Evolutionary conservation across 176 grass and related monocot species (phyloP).

Genomic region (Hordeum vulgare): DNA sequence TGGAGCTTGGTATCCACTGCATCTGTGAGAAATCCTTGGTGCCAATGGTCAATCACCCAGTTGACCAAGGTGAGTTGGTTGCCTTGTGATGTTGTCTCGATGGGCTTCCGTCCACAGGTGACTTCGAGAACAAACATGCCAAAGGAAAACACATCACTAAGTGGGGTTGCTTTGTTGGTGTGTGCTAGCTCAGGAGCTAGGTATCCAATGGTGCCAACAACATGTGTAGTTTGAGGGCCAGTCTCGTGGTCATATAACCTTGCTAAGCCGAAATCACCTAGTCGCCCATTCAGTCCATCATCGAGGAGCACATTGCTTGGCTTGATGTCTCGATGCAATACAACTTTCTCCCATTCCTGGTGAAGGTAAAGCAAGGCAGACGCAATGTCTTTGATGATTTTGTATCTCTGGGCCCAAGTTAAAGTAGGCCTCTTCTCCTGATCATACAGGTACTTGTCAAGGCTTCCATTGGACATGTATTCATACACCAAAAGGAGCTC

Average conservation of each 20-base stretch:
- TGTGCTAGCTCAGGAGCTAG: conserved; percentile 3
- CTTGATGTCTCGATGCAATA: neutral
- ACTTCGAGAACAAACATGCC: conserved; percentile 3
- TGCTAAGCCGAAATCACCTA: neutral
- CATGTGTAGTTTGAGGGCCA: conserved; percentile 8
- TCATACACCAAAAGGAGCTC: conserved; percentile 10
- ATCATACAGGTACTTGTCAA: conserved; percentile 17
- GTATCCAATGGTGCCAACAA: conserved; percentile 9
- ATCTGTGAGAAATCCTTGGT: neutral
- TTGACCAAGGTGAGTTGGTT: neutral
- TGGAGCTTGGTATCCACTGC: conserved; percentile 10
- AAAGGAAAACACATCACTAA: neutral
- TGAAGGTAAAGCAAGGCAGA: conserved; percentile 3
- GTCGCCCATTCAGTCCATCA: neutral
- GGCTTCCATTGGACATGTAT: neutral
- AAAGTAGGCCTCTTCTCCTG: neutral
- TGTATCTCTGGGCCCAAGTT: neutral
- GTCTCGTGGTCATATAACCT: neutral
- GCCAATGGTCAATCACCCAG: neutral
- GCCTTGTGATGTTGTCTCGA: neutral
- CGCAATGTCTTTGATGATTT: neutral
- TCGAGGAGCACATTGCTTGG: conserved; percentile 12
- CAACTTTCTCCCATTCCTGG: conserved; percentile 7
- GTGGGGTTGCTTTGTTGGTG: neutral
- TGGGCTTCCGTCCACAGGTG: neutral